phyloP scores from a whole-genome alignment of 148 eudicot species.

The Silene latifolia region DNA sequence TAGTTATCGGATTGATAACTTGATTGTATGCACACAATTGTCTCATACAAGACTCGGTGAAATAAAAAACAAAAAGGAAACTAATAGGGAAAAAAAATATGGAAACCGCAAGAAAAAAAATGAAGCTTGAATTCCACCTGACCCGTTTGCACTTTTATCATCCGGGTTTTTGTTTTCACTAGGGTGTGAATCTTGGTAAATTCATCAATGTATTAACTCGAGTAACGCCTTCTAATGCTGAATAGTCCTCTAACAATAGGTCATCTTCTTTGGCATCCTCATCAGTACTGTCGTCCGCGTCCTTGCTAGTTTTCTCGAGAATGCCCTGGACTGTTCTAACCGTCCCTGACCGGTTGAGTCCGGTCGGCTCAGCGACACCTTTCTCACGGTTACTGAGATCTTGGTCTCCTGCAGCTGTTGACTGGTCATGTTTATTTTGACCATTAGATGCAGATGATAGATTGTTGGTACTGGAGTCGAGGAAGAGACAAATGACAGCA shows the following conservation, averaged over 20 bases:
- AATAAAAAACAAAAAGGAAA: neutral
- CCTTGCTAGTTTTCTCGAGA: conserved; percentile 24
- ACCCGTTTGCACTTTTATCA: conserved; percentile 18
- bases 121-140: conserved; percentile 11
- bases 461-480: conserved; percentile 36
- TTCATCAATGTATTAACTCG: conserved; percentile 72
- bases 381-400: conserved; percentile 11
- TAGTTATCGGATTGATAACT: neutral
- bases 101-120: neutral
- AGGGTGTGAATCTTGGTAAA: conserved; percentile 58
- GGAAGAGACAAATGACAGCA: conserved; percentile 86
- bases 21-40: neutral
- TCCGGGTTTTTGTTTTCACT: conserved; percentile 25
- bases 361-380: conserved; percentile 24
- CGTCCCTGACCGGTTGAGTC: conserved; percentile 30
- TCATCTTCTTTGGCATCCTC: conserved; percentile 26
- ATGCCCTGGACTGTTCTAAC: conserved; percentile 30
- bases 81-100: neutral
- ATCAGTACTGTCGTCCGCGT: conserved; percentile 17
- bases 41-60: conserved; percentile 2
- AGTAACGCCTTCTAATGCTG: conserved; percentile 77
- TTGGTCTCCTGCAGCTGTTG: neutral
- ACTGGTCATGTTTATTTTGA: conserved; percentile 26
- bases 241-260: conserved; percentile 49
- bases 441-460: conserved; percentile 37